Evolutionary conservation across 192 early-diverging fungal species (phyloP).

Genomic region (Podila epicladia): DNA sequence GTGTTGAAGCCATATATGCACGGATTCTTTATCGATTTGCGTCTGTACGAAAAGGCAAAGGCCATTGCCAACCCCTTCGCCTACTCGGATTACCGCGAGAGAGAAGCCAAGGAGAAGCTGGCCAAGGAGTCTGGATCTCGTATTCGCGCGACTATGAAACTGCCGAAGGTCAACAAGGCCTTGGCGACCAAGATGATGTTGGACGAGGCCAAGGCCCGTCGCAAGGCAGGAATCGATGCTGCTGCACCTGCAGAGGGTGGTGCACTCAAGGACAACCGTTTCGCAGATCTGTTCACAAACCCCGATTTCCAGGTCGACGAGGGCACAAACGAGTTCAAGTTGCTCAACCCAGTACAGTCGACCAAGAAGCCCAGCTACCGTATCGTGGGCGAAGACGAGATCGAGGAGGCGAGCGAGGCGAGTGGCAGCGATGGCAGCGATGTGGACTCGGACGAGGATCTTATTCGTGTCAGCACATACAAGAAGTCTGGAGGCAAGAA

Average conservation of each 20-base stretch:
- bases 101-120: slow-evolving; percentile 80
- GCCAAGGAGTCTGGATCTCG: slow-evolving; percentile 87
- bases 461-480: slow-evolving; percentile 36
- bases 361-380: slow-evolving; percentile 52
- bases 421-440: slow-evolving; percentile 47
- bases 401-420: slow-evolving; percentile 39
- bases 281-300: slow-evolving; percentile 88
- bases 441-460: slow-evolving; percentile 52
- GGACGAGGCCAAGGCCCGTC: slow-evolving; percentile 52
- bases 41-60: slow-evolving; percentile 95
- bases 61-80: slow-evolving; percentile 97
- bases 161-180: slow-evolving; percentile 93
- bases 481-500: slow-evolving; percentile 38
- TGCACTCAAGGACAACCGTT: slow-evolving; percentile 86
- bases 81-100: slow-evolving; percentile 90
- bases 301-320: slow-evolving; percentile 93
- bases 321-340: slow-evolving; percentile 80
- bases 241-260: slow-evolving; percentile 46
- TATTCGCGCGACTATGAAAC: slow-evolving; percentile 86
- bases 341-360: slow-evolving; percentile 65
- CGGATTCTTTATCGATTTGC: slow-evolving; percentile 97
- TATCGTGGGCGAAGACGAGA: slow-evolving; percentile 49
- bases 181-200: slow-evolving; percentile 73
- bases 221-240: slow-evolving; percentile 50
- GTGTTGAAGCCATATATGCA: slow-evolving; percentile 98